Evolutionary conservation across 2,329 filamentous ascomycete species (phyloP).

Genomic region (Bimuria novae-zelandiae): DNA sequence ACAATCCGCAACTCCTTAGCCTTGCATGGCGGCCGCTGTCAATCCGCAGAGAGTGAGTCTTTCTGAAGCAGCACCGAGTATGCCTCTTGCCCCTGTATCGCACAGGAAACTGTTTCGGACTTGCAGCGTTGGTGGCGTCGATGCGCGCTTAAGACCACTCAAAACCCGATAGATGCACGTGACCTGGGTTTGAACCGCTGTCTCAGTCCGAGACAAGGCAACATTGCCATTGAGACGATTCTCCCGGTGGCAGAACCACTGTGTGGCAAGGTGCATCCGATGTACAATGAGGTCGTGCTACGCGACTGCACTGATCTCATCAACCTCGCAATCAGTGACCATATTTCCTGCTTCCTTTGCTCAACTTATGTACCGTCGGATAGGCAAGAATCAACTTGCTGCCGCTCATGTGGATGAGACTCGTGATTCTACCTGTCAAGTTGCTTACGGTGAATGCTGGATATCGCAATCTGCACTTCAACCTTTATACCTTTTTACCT

Average conservation of each 20-base stretch:
- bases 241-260: slow-evolving; percentile 2
- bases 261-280: not conserved
- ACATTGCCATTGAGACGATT: not conserved
- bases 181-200: not conserved
- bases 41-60: not conserved
- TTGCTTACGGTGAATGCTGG: no score
- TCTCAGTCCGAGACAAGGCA: slow-evolving; percentile 9
- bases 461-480: no score
- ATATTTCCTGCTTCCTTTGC: not conserved
- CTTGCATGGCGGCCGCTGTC: slow-evolving; percentile 6
- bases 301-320: not conserved
- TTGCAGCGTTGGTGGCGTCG: slow-evolving; percentile 9
- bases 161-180: not conserved
- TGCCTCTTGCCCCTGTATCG: slow-evolving; percentile 1
- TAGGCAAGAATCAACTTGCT: not conserved
- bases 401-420: no score
- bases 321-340: not conserved
- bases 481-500: no score
- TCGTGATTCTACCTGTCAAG: no score
- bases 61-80: slow-evolving; percentile 4
- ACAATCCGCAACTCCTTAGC: slow-evolving; percentile 3
- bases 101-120: slow-evolving; percentile 8
- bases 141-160: not conserved
- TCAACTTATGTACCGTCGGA: not conserved
- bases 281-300: not conserved